A percentile compares a stretch with the other conserved stretches of the same genome.
Conservation (phyloP, 306 rosid species). For the Cucurbita maxima region DNA sequence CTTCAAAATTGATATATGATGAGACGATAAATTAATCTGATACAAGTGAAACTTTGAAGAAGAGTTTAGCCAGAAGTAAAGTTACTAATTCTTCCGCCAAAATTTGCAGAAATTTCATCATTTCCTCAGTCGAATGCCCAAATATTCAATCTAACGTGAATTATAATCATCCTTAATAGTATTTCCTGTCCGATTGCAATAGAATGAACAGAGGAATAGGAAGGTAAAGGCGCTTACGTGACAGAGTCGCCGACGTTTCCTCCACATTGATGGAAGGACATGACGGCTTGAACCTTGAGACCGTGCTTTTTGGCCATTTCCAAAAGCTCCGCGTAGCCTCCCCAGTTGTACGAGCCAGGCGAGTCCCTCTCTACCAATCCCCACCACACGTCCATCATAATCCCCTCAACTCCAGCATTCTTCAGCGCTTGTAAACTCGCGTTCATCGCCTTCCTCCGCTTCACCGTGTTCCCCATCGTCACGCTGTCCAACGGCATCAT, state of each 20-base stretch:
- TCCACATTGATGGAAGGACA: conserved; percentile 94
- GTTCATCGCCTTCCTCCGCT: conserved; percentile 69
- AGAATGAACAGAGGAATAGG: background rate
- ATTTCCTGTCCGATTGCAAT: background rate
- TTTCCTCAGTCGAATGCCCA: background rate
- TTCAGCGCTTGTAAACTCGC: conserved; percentile 72
- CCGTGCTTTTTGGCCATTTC: conserved; percentile 91
- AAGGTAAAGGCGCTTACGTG: conserved; percentile 35
- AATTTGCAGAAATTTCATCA: background rate
- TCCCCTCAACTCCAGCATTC: conserved; percentile 90
- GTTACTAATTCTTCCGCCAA: background rate
- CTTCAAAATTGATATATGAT: background rate
- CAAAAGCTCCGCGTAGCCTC: conserved; percentile 62
- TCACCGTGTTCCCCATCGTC: conserved; percentile 60
- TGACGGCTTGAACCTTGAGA: conserved; percentile 88
- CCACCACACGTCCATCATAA: conserved; percentile 99
- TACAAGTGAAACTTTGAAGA: background rate
- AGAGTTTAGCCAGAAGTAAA: background rate
- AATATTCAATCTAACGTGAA: background rate
- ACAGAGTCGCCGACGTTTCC: conserved; percentile 97
- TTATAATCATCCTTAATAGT: background rate
- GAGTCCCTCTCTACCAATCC: conserved; percentile 80
- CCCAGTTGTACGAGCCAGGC: conserved; percentile 76
- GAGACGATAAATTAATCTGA: background rate
- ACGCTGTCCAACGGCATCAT: conserved; percentile 96